phyloP scores from a whole-genome alignment of 495 filamentous ascomycete genomes.

The Penicillium crystallinum region DNA sequence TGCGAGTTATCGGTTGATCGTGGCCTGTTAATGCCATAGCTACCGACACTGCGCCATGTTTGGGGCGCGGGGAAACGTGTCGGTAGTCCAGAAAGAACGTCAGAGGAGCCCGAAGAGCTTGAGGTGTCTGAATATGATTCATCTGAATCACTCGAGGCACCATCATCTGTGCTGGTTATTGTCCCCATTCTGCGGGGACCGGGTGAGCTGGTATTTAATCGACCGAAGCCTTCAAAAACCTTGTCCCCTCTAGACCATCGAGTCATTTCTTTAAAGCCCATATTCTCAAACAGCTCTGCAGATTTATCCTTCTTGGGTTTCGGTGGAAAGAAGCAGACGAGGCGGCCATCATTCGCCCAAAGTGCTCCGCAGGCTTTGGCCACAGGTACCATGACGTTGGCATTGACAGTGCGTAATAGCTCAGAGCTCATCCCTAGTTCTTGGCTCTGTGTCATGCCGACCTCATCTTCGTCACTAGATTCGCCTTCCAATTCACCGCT shows the following conservation, averaged over 20 bases:
- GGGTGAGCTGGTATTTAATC: slow-evolving; percentile 56
- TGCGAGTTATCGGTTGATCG: slow-evolving; percentile 52
- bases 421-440: slow-evolving; percentile 53
- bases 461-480: slow-evolving; percentile 86
- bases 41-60: slow-evolving; percentile 50
- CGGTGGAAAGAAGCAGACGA: slow-evolving; percentile 84
- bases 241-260: slow-evolving; percentile 56
- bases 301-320: slow-evolving; percentile 74
- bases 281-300: slow-evolving; percentile 55
- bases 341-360: slow-evolving; percentile 70
- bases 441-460: slow-evolving; percentile 48
- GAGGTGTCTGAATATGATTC: slow-evolving; percentile 63
- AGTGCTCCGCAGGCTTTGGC: slow-evolving; percentile 69
- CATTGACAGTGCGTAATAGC: slow-evolving; percentile 52
- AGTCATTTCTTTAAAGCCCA: slow-evolving; percentile 56
- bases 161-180: slow-evolving; percentile 45
- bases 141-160: slow-evolving; percentile 54
- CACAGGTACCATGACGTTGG: slow-evolving; percentile 70
- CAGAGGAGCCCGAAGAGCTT: slow-evolving; percentile 66
- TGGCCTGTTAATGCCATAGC: slow-evolving; percentile 41
- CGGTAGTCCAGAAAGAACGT: slow-evolving; percentile 43
- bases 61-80: slow-evolving; percentile 47
- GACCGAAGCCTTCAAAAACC: slow-evolving; percentile 86
- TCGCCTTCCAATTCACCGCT: slow-evolving; percentile 59
- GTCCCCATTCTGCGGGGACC: slow-evolving; percentile 46